Conservation (phyloP, 2,329 filamentous ascomycete genomes). For the Tricladium varicosporioides region DNA sequence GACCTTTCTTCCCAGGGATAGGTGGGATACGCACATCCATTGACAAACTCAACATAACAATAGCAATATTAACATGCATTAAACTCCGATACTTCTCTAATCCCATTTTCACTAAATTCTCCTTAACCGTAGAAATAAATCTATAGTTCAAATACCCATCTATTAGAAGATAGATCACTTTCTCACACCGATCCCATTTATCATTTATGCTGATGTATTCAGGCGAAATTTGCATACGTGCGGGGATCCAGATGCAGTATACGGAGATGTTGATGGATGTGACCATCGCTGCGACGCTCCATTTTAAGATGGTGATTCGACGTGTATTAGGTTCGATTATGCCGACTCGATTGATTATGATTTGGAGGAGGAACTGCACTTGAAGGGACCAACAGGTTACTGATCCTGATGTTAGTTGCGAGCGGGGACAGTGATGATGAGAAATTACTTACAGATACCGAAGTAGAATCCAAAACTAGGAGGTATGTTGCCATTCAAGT, state of each 20-base stretch:
- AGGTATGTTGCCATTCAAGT: slow-evolving; percentile 36
- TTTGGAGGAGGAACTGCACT: slow-evolving; percentile 53
- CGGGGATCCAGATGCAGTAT: slow-evolving; percentile 53
- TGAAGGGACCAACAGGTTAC: slow-evolving; percentile 34
- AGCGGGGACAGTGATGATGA: not conserved
- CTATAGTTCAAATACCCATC: slow-evolving; percentile 52
- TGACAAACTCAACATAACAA: slow-evolving; percentile 39
- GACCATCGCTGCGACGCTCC: slow-evolving; percentile 38
- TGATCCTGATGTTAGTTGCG: not conserved
- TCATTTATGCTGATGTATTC: slow-evolving; percentile 46
- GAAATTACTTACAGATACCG: slow-evolving; percentile 19
- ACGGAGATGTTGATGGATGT: slow-evolving; percentile 51
- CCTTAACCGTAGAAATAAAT: slow-evolving; percentile 44
- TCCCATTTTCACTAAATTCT: slow-evolving; percentile 38
- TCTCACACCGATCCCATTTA: slow-evolving; percentile 52
- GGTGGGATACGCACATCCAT: slow-evolving; percentile 35
- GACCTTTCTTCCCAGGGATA: too few species aligned
- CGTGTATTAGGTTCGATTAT: slow-evolving; percentile 44
- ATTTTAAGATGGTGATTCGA: slow-evolving; percentile 42
- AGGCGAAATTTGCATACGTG: slow-evolving; percentile 42
- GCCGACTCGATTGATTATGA: slow-evolving; percentile 53
- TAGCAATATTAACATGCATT: slow-evolving; percentile 40
- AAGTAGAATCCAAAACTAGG: slow-evolving; percentile 28
- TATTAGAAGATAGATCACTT: slow-evolving; percentile 49
- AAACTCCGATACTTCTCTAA: slow-evolving; percentile 41